Conservation (phyloP, 169 alveolate species). For the Plasmodium ovale region DNA sequence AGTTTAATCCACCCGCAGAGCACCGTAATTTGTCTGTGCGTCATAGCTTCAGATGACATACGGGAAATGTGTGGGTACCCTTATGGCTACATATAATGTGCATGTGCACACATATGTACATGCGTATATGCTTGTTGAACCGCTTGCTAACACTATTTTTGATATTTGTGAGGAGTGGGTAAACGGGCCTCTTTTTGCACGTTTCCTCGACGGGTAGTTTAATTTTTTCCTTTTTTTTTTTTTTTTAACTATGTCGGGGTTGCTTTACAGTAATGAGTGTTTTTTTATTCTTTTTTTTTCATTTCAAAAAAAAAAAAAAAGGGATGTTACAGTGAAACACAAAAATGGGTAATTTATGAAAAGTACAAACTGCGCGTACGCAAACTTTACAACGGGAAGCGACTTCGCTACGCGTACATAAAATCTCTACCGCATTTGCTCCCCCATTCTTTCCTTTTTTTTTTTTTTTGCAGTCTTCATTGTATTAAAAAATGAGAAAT, state of each 20-base stretch:
- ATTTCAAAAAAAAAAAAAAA: no score
- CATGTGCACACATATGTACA: no score
- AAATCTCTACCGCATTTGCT: no score
- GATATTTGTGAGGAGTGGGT: no score
- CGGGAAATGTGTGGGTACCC: no score
- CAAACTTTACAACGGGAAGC: not conserved
- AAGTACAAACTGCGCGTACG: not conserved
- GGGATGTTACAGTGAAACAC: not conserved
- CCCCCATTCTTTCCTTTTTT: not conserved
- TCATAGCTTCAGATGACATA: no score
- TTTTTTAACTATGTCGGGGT: not conserved
- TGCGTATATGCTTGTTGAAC: no score
- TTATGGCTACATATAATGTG: no score
- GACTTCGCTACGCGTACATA: not conserved
- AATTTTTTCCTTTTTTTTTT: no score
- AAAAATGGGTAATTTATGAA: not conserved
- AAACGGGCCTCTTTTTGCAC: not conserved
- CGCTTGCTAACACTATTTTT: no score
- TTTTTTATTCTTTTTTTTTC: not conserved
- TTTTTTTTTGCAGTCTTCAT: not conserved
- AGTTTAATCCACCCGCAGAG: no score
- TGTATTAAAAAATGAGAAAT: not conserved
- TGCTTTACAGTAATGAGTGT: not conserved
- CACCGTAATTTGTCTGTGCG: no score
- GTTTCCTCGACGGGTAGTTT: not conserved